phyloP scores from a whole-genome alignment of 2,329 filamentous ascomycete genomes.

The Cladophialophora chaetospira region DNA sequence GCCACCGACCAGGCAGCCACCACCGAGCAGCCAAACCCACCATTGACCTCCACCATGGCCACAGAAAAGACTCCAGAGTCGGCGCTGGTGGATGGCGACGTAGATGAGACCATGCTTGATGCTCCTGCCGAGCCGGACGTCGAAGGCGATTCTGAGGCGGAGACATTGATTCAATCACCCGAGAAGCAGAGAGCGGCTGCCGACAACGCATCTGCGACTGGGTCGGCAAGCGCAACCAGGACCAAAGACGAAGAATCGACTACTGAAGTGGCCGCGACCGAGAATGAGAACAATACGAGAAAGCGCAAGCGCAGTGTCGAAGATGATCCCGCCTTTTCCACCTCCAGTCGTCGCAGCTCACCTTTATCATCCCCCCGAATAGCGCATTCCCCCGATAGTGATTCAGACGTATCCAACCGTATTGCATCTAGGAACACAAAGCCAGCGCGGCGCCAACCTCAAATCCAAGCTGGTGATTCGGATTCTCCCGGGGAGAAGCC shows the following conservation, averaged over 20 bases:
- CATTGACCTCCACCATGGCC: conserved; percentile 1
- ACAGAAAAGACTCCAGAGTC: conserved; percentile 12
- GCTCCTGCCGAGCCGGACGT: conserved; percentile 28
- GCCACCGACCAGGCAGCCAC: conserved; percentile 8
- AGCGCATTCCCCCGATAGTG: conserved; percentile 29
- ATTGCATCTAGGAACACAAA: conserved; percentile 16
- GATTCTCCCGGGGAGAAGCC: conserved; percentile 19
- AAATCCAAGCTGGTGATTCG: conserved; percentile 14
- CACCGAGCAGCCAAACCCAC: neutral
- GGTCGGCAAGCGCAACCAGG: conserved; percentile 9
- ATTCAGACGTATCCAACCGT: conserved; percentile 30
- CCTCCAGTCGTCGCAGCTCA: conserved; percentile 33
- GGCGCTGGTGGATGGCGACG: neutral
- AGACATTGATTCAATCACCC: conserved; percentile 53
- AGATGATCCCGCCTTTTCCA: conserved; percentile 19
- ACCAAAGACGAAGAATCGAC: conserved; percentile 16
- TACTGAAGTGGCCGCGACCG: conserved; percentile 21
- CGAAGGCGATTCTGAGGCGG: conserved; percentile 51
- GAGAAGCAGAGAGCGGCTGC: conserved; percentile 48
- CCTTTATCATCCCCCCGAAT: conserved; percentile 32
- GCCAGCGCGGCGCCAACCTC: neutral
- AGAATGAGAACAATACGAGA: conserved; percentile 27
- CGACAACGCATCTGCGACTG: conserved; percentile 24
- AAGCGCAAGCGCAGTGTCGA: conserved; percentile 33
- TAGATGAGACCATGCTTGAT: conserved; percentile 36